Conservation (phyloP, 371 early-diverging fungal genomes). For the Circinella umbellata region DNA sequence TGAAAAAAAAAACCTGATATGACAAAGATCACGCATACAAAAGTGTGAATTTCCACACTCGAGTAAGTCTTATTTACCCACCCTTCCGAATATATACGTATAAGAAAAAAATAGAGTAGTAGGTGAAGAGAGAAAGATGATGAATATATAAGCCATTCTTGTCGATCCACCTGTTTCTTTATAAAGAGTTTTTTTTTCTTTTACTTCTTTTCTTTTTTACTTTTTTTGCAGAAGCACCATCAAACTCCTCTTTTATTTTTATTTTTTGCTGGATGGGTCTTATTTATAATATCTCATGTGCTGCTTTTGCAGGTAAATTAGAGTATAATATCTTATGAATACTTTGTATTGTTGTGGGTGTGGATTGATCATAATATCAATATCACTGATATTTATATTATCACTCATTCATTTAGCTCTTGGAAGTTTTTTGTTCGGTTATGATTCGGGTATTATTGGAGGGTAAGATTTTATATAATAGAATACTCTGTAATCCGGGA, state of each 20-base stretch:
- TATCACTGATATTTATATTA: slow-evolving; percentile 4
- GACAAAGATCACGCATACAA: slow-evolving; percentile 8
- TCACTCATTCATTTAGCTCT: slow-evolving; percentile 27
- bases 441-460: slow-evolving; percentile 42
- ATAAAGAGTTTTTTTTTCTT: background rate
- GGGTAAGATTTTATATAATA: slow-evolving; percentile 6
- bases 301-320: slow-evolving; percentile 19
- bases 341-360: no score
- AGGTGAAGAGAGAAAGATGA: no score
- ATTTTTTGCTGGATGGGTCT: slow-evolving; percentile 11
- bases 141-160: background rate
- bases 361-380: background rate
- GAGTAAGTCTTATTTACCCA: no score
- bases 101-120: no score
- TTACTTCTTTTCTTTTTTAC: slow-evolving; percentile 6
- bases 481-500: background rate
- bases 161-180: background rate
- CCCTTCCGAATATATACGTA: no score
- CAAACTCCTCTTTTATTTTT: background rate
- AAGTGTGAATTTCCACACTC: background rate
- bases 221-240: background rate
- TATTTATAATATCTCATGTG: slow-evolving; percentile 17
- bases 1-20: background rate
- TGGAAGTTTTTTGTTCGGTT: slow-evolving; percentile 51
- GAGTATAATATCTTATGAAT: background rate